Conservation (phyloP, 1,284 basidiomycete genomes). For the Rhodotorula sp. region DNA sequence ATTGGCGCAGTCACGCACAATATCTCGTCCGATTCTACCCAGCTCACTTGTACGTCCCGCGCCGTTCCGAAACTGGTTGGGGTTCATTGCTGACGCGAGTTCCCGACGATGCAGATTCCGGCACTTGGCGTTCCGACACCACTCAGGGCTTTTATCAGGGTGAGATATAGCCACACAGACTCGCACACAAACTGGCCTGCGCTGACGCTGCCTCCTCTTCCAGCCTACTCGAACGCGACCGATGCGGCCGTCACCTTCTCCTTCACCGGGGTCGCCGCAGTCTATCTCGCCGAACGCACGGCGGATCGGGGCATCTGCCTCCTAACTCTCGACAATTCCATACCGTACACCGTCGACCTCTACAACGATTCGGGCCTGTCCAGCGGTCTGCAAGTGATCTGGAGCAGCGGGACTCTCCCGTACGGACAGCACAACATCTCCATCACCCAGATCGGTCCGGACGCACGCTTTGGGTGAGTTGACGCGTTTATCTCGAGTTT, state of each 20-base stretch:
- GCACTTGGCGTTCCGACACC: constrained; percentile 29
- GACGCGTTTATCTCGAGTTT: accelerated
- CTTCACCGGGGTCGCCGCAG: constrained; percentile 31
- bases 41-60: constrained; percentile 22
- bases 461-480: constrained; percentile 38
- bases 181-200: accelerated
- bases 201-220: not conserved
- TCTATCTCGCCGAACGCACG: constrained; percentile 27
- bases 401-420: constrained; percentile 23
- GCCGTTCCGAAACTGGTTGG: not conserved
- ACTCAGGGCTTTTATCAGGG: constrained; percentile 28
- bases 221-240: constrained; percentile 35
- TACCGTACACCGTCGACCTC: constrained; percentile 32
- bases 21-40: constrained; percentile 37
- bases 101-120: constrained; percentile 1
- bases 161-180: not conserved
- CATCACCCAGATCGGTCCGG: constrained; percentile 25
- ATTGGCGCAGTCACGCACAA: constrained; percentile 22
- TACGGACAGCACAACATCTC: constrained; percentile 36
- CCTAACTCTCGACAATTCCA: constrained; percentile 21
- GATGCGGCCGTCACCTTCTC: constrained; percentile 37
- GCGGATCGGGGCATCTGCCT: constrained; percentile 35
- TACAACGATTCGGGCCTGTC: constrained; percentile 32
- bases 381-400: constrained; percentile 20
- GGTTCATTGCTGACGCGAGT: not conserved